phyloP scores from a whole-genome alignment of 2,329 filamentous ascomycete genomes.

The Diaporthe citriasiana region DNA sequence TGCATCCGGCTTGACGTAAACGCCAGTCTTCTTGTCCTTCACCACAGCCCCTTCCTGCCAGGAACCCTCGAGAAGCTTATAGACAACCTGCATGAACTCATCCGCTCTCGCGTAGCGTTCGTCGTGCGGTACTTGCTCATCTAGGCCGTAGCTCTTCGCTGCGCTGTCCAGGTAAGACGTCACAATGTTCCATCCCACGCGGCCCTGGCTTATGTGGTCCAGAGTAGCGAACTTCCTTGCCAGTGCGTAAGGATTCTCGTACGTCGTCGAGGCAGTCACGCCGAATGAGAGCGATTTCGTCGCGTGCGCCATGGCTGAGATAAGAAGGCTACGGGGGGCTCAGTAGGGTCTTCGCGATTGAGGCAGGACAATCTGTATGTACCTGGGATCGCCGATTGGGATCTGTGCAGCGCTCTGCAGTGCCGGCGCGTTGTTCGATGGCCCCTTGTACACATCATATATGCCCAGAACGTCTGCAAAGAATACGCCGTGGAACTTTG shows the following conservation, averaged over 20 bases:
- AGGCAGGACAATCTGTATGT: slow-evolving; percentile 51
- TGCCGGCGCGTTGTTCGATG: slow-evolving; percentile 69
- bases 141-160: slow-evolving; percentile 74
- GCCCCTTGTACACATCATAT: slow-evolving; percentile 78
- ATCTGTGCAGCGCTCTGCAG: slow-evolving; percentile 76
- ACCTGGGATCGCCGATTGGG: slow-evolving; percentile 78
- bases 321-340: slow-evolving; percentile 44
- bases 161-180: slow-evolving; percentile 80
- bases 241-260: slow-evolving; percentile 78
- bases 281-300: slow-evolving; percentile 78
- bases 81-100: slow-evolving; percentile 74
- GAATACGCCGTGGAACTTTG: slow-evolving; percentile 56
- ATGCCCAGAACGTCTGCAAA: slow-evolving; percentile 63
- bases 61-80: slow-evolving; percentile 64
- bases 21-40: slow-evolving; percentile 11
- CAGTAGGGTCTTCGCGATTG: neutral
- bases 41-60: slow-evolving; percentile 29
- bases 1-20: slow-evolving; percentile 11
- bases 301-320: slow-evolving; percentile 75
- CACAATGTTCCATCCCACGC: slow-evolving; percentile 75
- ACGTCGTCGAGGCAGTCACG: slow-evolving; percentile 78
- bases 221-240: slow-evolving; percentile 76
- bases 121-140: slow-evolving; percentile 64
- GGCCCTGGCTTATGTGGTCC: slow-evolving; percentile 76
- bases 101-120: slow-evolving; percentile 74